These are phyloP conservation scores for Penicillium brasilianum DNA, from an alignment of 2,329 filamentous ascomycete genomes.

Conservation along the genomic window DNA sequence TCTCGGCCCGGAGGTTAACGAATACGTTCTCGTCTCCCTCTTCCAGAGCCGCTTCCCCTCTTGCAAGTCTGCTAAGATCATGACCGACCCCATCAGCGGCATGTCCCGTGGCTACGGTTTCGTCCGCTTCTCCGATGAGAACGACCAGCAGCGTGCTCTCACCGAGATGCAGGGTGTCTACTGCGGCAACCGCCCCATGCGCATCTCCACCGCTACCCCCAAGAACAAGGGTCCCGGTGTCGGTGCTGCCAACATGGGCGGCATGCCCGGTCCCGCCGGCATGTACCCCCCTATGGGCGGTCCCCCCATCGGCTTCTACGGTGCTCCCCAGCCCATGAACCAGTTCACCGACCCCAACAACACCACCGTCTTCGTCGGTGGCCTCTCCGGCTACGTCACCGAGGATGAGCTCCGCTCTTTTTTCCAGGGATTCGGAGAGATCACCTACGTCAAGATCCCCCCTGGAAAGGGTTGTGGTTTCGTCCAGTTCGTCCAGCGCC, in stretches of 20 bases:
- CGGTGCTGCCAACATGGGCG: constrained; percentile 55
- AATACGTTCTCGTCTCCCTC: constrained; percentile 94
- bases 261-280: constrained; percentile 61
- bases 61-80: constrained; percentile 99
- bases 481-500: constrained; percentile 98
- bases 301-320: constrained; percentile 68
- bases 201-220: constrained; percentile 94
- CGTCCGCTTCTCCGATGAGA: constrained; percentile 93
- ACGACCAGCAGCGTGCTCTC: constrained; percentile 92
- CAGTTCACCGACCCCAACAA: constrained; percentile 99
- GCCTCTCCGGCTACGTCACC: constrained; percentile 95
- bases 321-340: constrained; percentile 85
- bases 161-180: constrained; percentile 99
- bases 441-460: constrained; percentile 99
- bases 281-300: constrained; percentile 72
- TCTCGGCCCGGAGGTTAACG: constrained; percentile 96
- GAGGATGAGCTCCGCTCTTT: constrained; percentile 99
- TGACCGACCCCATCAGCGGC: constrained; percentile 97
- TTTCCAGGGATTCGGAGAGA: constrained; percentile 99
- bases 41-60: constrained; percentile 96
- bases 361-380: constrained; percentile 97
- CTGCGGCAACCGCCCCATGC: constrained; percentile 98
- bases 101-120: constrained; percentile 98
- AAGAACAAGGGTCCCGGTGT: constrained; percentile 77
- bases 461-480: constrained; percentile 98